Conservation (phyloP, 495 filamentous ascomycete species). For the Penicillium chermesinum region DNA sequence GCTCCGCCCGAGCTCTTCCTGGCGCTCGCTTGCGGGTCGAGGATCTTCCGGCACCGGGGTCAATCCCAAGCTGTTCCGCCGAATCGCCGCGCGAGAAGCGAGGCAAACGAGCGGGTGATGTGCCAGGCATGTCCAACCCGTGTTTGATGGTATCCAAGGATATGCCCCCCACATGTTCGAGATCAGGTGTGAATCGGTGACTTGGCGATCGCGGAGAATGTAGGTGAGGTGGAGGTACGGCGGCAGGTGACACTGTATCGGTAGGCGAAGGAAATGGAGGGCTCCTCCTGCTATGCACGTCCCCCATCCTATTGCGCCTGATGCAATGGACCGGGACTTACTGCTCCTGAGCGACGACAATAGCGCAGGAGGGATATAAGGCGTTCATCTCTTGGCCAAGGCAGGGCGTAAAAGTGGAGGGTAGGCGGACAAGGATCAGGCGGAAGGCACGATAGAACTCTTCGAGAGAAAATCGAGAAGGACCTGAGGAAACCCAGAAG, state of each 20-base stretch:
- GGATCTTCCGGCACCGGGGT: slow-evolving; percentile 24
- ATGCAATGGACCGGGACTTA: slow-evolving; percentile 21
- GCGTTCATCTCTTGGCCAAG: slow-evolving; percentile 36
- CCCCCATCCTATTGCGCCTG: slow-evolving; percentile 36
- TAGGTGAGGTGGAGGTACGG: slow-evolving; percentile 23
- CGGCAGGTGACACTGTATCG: slow-evolving; percentile 32
- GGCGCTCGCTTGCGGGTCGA: slow-evolving; percentile 19
- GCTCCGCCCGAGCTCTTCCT: slow-evolving; percentile 35
- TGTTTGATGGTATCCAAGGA: slow-evolving; percentile 17
- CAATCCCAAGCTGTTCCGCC: slow-evolving; percentile 15
- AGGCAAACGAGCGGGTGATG: slow-evolving; percentile 4
- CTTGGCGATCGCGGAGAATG: slow-evolving; percentile 25
- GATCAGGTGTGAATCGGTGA: slow-evolving; percentile 10
- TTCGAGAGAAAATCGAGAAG: slow-evolving; percentile 3
- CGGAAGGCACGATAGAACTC: background rate
- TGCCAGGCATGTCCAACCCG: slow-evolving; percentile 18
- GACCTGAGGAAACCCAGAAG: slow-evolving; percentile 4
- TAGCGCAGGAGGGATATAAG: slow-evolving; percentile 26
- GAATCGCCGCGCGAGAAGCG: slow-evolving; percentile 28
- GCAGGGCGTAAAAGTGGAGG: slow-evolving; percentile 10
- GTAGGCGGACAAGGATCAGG: background rate
- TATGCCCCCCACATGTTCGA: slow-evolving; percentile 9
- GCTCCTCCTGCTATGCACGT: slow-evolving; percentile 37
- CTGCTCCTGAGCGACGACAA: slow-evolving; percentile 31
- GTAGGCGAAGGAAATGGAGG: slow-evolving; percentile 42